These are phyloP conservation scores for Hypoxylon sp. DNA, from an alignment of 2,329 filamentous ascomycete genomes.

Conservation along the genomic window DNA sequence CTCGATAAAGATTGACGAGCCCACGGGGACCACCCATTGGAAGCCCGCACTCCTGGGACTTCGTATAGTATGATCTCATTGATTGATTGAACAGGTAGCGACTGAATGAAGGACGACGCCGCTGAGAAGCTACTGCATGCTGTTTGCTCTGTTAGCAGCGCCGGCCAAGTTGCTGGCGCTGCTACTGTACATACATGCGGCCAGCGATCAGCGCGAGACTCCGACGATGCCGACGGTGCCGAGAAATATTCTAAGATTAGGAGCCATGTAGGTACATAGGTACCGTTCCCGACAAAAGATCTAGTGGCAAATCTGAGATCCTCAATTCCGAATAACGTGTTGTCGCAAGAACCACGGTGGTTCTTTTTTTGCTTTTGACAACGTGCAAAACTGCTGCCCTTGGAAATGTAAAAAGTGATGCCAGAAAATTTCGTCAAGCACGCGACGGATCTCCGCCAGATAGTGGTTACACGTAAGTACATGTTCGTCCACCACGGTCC, in stretches of 20 bases:
- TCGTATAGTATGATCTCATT: neutral
- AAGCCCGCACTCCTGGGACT: slow-evolving; percentile 32
- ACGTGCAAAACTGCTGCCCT: slow-evolving; percentile 7
- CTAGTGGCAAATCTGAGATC: slow-evolving; percentile 31
- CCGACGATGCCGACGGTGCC: slow-evolving; percentile 36
- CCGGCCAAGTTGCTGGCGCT: neutral
- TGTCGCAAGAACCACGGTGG: slow-evolving; percentile 12
- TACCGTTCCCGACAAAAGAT: slow-evolving; percentile 13
- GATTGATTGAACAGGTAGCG: neutral
- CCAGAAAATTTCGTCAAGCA: neutral
- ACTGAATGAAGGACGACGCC: slow-evolving; percentile 20
- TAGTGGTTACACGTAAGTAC: neutral
- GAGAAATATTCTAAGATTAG: neutral
- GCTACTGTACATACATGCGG: too few relatives aligned
- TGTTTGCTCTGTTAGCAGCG: slow-evolving; percentile 1
- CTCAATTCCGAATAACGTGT: slow-evolving; percentile 15
- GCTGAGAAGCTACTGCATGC: slow-evolving; percentile 1
- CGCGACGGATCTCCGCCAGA: neutral
- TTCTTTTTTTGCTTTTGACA: slow-evolving; percentile 7
- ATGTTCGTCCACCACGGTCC: neutral
- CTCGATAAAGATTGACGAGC: slow-evolving; percentile 15
- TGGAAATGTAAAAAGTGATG: neutral
- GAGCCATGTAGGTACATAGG: neutral
- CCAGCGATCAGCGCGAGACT: slow-evolving; percentile 29
- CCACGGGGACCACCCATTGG: slow-evolving; percentile 11